Percentiles rank a stretch among this genome's conserved stretches.
These are phyloP conservation scores for Crucibulum laeve DNA, from an alignment of 768 basidiomycete species.

Conservation along the genomic window DNA sequence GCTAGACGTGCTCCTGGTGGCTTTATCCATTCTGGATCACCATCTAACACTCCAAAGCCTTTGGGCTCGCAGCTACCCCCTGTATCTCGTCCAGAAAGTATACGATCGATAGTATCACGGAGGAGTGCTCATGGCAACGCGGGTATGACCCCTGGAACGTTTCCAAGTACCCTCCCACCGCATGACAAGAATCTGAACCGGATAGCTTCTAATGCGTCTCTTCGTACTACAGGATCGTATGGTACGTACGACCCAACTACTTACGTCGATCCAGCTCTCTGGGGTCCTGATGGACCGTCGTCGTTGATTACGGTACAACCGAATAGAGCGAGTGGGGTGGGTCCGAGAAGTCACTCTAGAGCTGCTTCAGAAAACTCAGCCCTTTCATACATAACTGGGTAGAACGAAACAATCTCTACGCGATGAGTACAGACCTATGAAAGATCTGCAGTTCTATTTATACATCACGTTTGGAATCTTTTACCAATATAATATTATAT, in stretches of 20 bases:
- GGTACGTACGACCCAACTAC: constrained; percentile 19
- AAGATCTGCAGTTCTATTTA: too few species aligned
- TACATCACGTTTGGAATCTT: too few species aligned
- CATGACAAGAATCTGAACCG: constrained; percentile 9
- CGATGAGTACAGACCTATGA: too few species aligned
- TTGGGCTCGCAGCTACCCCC: neutral
- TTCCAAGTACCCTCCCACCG: constrained; percentile 2
- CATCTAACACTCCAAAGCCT: constrained; percentile 1
- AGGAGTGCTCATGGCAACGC: neutral
- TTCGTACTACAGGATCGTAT: constrained; percentile 23
- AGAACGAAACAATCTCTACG: too few species aligned
- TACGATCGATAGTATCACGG: neutral
- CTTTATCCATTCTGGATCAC: neutral
- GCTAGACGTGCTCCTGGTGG: neutral
- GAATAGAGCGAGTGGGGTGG: neutral
- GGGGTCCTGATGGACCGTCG: constrained; percentile 10
- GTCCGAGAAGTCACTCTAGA: too few species aligned
- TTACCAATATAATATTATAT: too few species aligned
- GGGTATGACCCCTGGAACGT: constrained; percentile 5
- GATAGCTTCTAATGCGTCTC: constrained; percentile 21
- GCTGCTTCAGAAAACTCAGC: too few species aligned
- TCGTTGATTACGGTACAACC: neutral
- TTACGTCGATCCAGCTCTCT: constrained; percentile 30
- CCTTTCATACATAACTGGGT: too few species aligned
- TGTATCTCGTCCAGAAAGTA: neutral